These are phyloP conservation scores for Vigna unguiculata DNA, from an alignment of 306 rosid species.

Conservation along the genomic window DNA sequence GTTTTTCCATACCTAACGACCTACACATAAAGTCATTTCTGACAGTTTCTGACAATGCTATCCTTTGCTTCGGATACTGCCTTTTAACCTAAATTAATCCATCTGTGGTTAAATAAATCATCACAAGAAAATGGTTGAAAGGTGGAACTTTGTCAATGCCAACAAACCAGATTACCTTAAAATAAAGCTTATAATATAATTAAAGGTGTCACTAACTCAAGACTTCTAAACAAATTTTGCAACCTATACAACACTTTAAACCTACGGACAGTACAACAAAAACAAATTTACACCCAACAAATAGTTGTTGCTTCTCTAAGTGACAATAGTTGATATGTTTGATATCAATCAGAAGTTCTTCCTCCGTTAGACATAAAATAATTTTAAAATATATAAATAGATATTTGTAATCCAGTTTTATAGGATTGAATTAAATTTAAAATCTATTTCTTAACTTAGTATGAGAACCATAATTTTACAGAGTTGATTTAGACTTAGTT, in stretches of 20 bases:
- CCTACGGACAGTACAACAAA: background rate
- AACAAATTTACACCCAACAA: background rate
- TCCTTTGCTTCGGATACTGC: constrained; percentile 5
- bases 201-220: background rate
- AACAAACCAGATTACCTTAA: too few species aligned
- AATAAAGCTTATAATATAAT: too few species aligned
- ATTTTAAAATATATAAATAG: too few species aligned
- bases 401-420: too few species aligned
- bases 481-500: too few species aligned
- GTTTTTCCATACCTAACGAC: constrained; percentile 12
- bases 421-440: too few species aligned
- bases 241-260: background rate
- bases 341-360: too few species aligned
- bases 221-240: background rate
- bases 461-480: too few species aligned
- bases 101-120: constrained; percentile 4
- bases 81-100: constrained; percentile 31
- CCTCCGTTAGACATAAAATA: too few species aligned
- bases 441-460: too few species aligned
- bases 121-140: background rate
- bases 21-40: constrained; percentile 1
- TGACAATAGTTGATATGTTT: background rate
- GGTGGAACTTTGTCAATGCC: background rate
- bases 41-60: background rate
- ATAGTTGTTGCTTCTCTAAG: background rate